Conservation (phyloP, 2,329 filamentous ascomycete genomes). For the Dactylonectria macrodidyma region DNA sequence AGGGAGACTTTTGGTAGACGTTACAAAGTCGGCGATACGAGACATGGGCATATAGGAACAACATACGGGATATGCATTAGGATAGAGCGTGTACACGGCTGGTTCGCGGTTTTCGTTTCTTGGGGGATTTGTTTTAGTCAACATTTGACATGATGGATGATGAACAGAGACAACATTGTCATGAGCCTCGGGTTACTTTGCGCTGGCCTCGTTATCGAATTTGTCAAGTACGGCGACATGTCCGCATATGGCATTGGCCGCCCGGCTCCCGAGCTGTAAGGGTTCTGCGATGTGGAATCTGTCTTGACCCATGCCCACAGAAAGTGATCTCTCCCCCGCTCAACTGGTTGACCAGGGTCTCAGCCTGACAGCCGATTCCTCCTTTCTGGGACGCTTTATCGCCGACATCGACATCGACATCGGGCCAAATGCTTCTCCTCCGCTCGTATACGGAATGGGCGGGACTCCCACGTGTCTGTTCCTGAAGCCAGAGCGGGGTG, state of each 20-base stretch:
- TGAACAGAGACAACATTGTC: slow-evolving; percentile 24
- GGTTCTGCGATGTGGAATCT: slow-evolving; percentile 13
- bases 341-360: not conserved
- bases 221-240: slow-evolving; percentile 13
- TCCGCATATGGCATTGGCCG: not conserved
- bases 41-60: slow-evolving; percentile 11
- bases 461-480: slow-evolving; percentile 15
- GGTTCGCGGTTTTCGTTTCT: slow-evolving; percentile 9
- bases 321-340: slow-evolving; percentile 26
- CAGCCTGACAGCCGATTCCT: not conserved
- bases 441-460: not conserved
- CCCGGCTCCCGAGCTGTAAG: not conserved
- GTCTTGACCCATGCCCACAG: slow-evolving; percentile 21
- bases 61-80: not conserved
- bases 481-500: slow-evolving; percentile 4
- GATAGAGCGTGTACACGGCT: slow-evolving; percentile 26
- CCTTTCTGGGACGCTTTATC: not conserved
- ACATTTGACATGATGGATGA: slow-evolving; percentile 19
- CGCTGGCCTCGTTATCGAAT: not conserved
- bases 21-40: slow-evolving; percentile 15
- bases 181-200: not conserved
- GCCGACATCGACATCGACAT: not conserved
- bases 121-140: slow-evolving; percentile 9
- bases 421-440: not conserved
- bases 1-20: slow-evolving; percentile 16